Evolutionary conservation across 768 basidiomycete species (phyloP).

Genomic region (Boletus speciosus): DNA sequence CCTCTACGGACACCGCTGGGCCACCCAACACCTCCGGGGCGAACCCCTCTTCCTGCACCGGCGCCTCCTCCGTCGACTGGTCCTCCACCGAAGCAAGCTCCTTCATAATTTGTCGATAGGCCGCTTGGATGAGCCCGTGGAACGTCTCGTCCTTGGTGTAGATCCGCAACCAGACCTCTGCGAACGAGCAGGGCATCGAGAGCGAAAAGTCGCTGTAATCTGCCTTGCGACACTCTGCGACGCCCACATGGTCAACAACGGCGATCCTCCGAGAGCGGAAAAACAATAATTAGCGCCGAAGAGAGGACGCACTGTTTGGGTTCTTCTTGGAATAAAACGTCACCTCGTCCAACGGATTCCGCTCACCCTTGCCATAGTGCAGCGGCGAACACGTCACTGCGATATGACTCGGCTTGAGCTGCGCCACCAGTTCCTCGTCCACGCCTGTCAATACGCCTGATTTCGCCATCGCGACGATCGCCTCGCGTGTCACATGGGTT

Average conservation of each 20-base stretch:
- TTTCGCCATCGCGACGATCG: slow-evolving; percentile 44
- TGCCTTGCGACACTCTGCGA: slow-evolving; percentile 42
- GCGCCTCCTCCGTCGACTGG: neutral
- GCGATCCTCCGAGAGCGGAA: neutral
- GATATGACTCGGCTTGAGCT: slow-evolving; percentile 47
- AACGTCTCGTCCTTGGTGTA: slow-evolving; percentile 62
- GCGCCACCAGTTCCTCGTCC: slow-evolving; percentile 28
- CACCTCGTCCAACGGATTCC: slow-evolving; percentile 65
- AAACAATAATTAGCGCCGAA: neutral
- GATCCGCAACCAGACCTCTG: slow-evolving; percentile 64
- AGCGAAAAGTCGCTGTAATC: slow-evolving; percentile 58
- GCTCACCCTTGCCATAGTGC: slow-evolving; percentile 74
- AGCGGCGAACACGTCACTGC: slow-evolving; percentile 62
- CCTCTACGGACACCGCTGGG: neutral
- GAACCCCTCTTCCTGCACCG: slow-evolving; percentile 12
- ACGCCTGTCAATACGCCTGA: slow-evolving; percentile 24
- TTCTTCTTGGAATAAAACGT: slow-evolving; percentile 71
- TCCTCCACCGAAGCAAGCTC: slow-evolving; percentile 11
- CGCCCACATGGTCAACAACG: neutral
- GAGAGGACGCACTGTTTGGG: slow-evolving; percentile 45
- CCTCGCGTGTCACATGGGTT: slow-evolving; percentile 33
- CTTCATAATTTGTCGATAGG: slow-evolving; percentile 49
- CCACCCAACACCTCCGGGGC: slow-evolving; percentile 6
- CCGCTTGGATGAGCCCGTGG: slow-evolving; percentile 63
- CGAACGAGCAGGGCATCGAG: slow-evolving; percentile 62